Evolutionary conservation across 1,284 basidiomycete species (phyloP).

Genomic region (Volvariella surrecta): DNA sequence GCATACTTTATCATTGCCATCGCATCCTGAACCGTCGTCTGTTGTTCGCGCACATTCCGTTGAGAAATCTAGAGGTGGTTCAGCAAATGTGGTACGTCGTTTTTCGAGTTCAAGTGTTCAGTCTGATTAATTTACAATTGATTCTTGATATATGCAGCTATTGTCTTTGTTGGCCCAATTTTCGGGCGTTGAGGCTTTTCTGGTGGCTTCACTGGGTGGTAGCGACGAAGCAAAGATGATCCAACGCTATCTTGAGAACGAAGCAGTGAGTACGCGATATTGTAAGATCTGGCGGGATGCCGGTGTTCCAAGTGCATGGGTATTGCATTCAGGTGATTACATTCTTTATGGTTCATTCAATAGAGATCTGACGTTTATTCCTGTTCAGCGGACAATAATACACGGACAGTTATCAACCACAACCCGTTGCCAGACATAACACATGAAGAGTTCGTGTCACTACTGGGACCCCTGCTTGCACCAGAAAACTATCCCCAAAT

Average conservation of each 20-base stretch:
- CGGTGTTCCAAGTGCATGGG: slow-evolving; percentile 75
- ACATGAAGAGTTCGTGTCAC: slow-evolving; percentile 73
- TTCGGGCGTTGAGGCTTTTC: slow-evolving; percentile 49
- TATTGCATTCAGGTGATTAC: slow-evolving; percentile 53
- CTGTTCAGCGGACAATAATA: slow-evolving; percentile 43
- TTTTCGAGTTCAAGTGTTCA: no score
- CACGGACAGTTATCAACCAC: slow-evolving; percentile 70
- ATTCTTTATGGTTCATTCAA: slow-evolving; percentile 2
- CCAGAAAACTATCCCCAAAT: slow-evolving; percentile 57
- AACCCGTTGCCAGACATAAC: slow-evolving; percentile 78
- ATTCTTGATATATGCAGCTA: slow-evolving; percentile 21
- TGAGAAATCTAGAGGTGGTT: slow-evolving; percentile 55
- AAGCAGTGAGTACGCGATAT: slow-evolving; percentile 60
- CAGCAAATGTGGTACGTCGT: slow-evolving; percentile 43
- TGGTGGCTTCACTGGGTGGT: slow-evolving; percentile 68
- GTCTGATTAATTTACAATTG: no score
- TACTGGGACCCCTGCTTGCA: slow-evolving; percentile 67
- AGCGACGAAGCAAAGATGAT: slow-evolving; percentile 60
- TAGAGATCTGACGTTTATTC: slow-evolving; percentile 1
- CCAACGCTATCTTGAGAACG: slow-evolving; percentile 53
- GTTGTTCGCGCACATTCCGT: slow-evolving; percentile 65
- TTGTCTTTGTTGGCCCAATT: slow-evolving; percentile 70
- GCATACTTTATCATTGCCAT: slow-evolving; percentile 53
- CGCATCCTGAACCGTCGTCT: slow-evolving; percentile 49
- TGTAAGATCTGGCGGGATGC: slow-evolving; percentile 65